Percentiles rank a stretch among this genome's conserved stretches.
Evolutionary conservation across 2,329 filamentous ascomycete genomes (phyloP).

Genomic region (Dothidotthia symphoricarpi): DNA sequence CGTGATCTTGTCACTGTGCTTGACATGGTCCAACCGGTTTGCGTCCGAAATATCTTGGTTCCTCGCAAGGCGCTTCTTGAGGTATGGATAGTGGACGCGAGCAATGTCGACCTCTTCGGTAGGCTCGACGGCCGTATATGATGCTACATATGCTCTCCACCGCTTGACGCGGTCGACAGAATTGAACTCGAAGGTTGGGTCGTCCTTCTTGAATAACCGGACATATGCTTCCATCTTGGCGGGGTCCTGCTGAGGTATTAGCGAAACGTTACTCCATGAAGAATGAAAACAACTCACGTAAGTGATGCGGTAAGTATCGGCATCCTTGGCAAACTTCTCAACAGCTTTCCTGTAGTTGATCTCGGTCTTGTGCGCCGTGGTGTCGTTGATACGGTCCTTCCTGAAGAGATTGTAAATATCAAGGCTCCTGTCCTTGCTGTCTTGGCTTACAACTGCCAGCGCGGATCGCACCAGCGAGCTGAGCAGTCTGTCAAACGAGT

Average conservation of each 20-base stretch:
- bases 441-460: conserved; percentile 76
- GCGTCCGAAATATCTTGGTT: conserved; percentile 32
- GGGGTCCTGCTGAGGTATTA: conserved; percentile 43
- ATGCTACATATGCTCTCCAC: conserved; percentile 96
- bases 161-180: conserved; percentile 62
- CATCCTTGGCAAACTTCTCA: conserved; percentile 89
- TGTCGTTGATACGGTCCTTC: conserved; percentile 73
- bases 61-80: conserved; percentile 43
- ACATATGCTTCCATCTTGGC: conserved; percentile 72
- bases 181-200: conserved; percentile 72
- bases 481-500: conserved; percentile 87
- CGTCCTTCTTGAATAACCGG: conserved; percentile 83
- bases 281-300: conserved; percentile 66
- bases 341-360: conserved; percentile 88
- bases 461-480: conserved; percentile 77
- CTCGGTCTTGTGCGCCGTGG: conserved; percentile 86
- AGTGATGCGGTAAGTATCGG: conserved; percentile 83
- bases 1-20: conserved; percentile 44
- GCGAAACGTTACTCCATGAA: conserved; percentile 2
- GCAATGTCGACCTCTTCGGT: conserved; percentile 54
- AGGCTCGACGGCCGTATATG: conserved; percentile 82
- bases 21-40: conserved; percentile 31
- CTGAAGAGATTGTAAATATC: conserved; percentile 88
- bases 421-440: conserved; percentile 88
- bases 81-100: conserved; percentile 42